Evolutionary conservation across 1,284 basidiomycete genomes (phyloP), one percentile per base, ranked within the genome.

Genomic region (Cryptococcus maquisensis): DNA sequence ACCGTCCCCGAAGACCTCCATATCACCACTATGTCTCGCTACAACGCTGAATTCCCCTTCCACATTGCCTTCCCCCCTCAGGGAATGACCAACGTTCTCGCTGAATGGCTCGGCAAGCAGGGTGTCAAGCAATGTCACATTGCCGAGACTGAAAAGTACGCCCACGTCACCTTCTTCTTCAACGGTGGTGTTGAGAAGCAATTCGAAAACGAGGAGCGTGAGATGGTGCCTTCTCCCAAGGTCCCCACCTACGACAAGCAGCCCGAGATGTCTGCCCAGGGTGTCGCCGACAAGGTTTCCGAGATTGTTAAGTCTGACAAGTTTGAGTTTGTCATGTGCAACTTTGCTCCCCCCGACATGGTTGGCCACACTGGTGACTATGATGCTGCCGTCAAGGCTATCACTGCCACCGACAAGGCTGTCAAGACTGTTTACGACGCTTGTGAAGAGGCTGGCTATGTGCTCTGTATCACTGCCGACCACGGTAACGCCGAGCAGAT

Each of bases 81-180:
- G 66, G 81, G 80, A 2, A 93, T 94, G 90, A 86, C 85, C 61
- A 90, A 95, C 72, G 90, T 94, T 40, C 83, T 95, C 32, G 90
- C 90, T 0, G 91, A 94, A 71, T 90, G 88, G 86, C 81, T 94
- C 23, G 78, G 83, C 46, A 86, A 85, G 67, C 77, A 92, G 63
- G 88, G 82, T 18, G 71, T 87, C 57, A 88, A 85, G 72, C 90
- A 94, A 71, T 85, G 85, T 8, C 90, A 94, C 69, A 84, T 94
- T 56, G 90, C 90, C 43, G 90, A 94, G 75, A 94, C 91, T 3
- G 91, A 94, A 74, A 94, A 95, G 77, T 95, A 93, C 75, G 90
- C 90, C 1, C 91, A 94, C 71, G 88, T 95, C 57, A 95, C 91
- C 0, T 94, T 94, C 81, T 95, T 95, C 83, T 94, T 95, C 82